phyloP scores from a whole-genome alignment of 2,329 filamentous ascomycete species.

The Cercospora sp. region DNA sequence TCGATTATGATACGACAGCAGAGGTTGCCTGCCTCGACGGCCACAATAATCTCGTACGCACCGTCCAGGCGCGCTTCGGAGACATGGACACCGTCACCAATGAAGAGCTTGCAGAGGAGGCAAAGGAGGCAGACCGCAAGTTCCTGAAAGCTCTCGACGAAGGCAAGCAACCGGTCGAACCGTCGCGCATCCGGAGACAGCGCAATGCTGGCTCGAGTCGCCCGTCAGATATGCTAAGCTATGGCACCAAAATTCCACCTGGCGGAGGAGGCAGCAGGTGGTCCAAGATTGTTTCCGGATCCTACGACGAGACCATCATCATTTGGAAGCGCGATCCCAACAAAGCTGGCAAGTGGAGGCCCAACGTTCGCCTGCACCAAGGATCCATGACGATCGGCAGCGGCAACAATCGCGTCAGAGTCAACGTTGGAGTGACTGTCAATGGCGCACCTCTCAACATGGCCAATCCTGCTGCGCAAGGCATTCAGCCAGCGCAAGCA shows the following conservation, averaged over 20 bases:
- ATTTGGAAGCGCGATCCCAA: conserved; percentile 79
- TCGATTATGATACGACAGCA: conserved; percentile 79
- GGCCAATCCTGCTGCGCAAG: conserved; percentile 15
- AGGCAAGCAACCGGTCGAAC: conserved; percentile 44
- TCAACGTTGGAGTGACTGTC: conserved; percentile 6
- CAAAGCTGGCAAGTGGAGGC: conserved; percentile 76
- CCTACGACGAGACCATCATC: conserved; percentile 93
- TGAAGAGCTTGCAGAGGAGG: conserved; percentile 71
- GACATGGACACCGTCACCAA: conserved; percentile 75
- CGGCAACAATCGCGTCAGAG: conserved; percentile 9
- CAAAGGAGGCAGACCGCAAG: conserved; percentile 68
- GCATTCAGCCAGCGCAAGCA: conserved; percentile 11
- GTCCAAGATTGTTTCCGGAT: conserved; percentile 93
- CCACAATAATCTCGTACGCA: conserved; percentile 83
- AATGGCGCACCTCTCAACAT: conserved; percentile 18
- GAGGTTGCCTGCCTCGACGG: conserved; percentile 86
- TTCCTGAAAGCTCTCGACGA: conserved; percentile 63
- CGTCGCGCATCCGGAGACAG: conserved; percentile 37
- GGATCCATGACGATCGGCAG: conserved; percentile 23
- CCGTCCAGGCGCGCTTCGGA: conserved; percentile 91
- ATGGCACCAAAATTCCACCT: conserved; percentile 83
- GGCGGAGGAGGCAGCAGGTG: conserved; percentile 87
- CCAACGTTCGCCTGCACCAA: conserved; percentile 60
- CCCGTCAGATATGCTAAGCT: conserved; percentile 73
- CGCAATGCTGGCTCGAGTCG: conserved; percentile 71